Base-by-base conservation (phyloP, 2,329 filamentous ascomycete species). In the Aphanocladium album region DNA sequence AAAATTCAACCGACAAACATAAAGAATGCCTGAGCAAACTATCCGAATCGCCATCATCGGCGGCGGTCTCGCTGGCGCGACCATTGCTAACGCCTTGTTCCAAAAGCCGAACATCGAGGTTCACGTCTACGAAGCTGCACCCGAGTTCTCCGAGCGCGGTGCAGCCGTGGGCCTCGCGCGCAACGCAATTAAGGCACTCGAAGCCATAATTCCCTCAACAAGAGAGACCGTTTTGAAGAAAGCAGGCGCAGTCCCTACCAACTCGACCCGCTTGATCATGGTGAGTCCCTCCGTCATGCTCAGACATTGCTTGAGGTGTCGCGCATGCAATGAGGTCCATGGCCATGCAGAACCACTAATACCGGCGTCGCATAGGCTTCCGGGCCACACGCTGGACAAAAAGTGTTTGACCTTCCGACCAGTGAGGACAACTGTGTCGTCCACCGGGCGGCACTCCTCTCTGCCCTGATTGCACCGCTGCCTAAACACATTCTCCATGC, bases 1-100 rank as follows among this genome's bases (percentile, higher is more conserved):
- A n/a, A 30, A 9, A 5, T 30, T 5, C 9, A 30, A 30, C 5
- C 5, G 30, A 30, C 30, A 9, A 5, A 30, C 30, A 5, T 30
- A 9, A 5, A 30, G 9, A 30, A 30, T 30, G 30, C 5, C 30
- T 30, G 35, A 8, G 35, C 35, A 39, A 17, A 30, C 12, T 27
- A 52, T 62, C n/a, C 56, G 45, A 30, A 62, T 69, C 37, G 67
- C 67, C 54, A 64, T 68, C 30, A 62, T 67, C 21, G 67, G 67
- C 14, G 66, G 67, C 12, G 67, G 67, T 3, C 45, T 68, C 17
- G 64, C 64, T 5, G 65, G 67, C 14, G 62, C 64, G 30, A 60
- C 62, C 7, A 21, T 65, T 8, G 63, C 66, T 3, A 62, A 68
- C 33, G 64, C 68, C 7, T 65, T 69, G 14, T 12, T 41, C 16